phyloP scores from a whole-genome alignment of 768 basidiomycete genomes.

The Lentinula boryana region DNA sequence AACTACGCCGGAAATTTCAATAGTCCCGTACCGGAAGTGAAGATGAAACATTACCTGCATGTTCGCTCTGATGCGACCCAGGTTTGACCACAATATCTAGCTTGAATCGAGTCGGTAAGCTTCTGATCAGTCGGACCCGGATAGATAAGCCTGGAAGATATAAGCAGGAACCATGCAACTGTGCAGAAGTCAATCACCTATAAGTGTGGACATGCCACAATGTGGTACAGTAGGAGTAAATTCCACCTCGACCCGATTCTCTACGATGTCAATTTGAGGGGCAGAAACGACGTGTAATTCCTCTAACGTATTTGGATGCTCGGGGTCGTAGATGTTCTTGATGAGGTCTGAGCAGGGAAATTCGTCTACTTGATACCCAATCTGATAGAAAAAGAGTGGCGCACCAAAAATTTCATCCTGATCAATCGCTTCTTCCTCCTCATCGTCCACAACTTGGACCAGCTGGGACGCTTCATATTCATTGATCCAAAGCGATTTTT shows the following conservation, averaged over 20 bases:
- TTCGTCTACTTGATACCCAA: background rate
- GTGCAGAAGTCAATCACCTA: conserved; percentile 47
- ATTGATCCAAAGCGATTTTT: conserved; percentile 59
- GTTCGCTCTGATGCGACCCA: conserved; percentile 94
- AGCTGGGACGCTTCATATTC: conserved; percentile 34
- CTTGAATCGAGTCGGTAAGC: conserved; percentile 89
- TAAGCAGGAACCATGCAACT: conserved; percentile 6
- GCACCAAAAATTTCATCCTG: conserved; percentile 89
- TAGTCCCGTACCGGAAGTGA: too few relatives aligned
- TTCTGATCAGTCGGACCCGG: conserved; percentile 82
- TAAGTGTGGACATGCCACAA: conserved; percentile 95
- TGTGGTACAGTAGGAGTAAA: conserved; percentile 98
- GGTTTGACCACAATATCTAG: conserved; percentile 90
- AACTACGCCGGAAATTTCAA: conserved; percentile 40
- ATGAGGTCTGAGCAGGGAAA: conserved; percentile 70
- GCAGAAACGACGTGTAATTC: conserved; percentile 93
- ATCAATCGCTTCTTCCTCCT: conserved; percentile 72
- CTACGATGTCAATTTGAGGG: conserved; percentile 60
- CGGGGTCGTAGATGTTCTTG: conserved; percentile 89
- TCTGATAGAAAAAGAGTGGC: conserved; percentile 7
- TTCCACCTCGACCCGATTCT: conserved; percentile 77
- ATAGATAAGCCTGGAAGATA: conserved; percentile 77
- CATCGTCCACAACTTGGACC: conserved; percentile 30
- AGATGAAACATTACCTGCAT: conserved; percentile 53
- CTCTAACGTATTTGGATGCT: conserved; percentile 91